phyloP scores from a whole-genome alignment of 805 yeast genomes.

The Saturnispora zaruensis region DNA sequence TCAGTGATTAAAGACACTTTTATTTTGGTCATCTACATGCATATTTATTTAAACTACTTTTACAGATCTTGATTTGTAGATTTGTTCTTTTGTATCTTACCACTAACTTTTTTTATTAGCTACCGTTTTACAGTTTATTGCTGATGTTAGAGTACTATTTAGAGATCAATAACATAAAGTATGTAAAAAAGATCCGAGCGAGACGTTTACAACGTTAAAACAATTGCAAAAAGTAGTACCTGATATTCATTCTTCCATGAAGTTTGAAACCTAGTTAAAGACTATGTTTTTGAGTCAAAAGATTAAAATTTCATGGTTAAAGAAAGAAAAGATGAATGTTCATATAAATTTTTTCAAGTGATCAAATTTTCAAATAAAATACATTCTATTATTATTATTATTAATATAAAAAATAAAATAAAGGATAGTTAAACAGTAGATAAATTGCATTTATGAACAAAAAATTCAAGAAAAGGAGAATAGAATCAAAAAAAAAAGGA shows the following conservation, averaged over 20 bases:
- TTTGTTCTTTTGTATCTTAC: not conserved
- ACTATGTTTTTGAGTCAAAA: not conserved
- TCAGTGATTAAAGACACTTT: constrained; percentile 20
- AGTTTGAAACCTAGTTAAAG: not conserved
- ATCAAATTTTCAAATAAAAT: not conserved
- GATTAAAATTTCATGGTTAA: constrained; percentile 5
- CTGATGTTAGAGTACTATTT: not conserved
- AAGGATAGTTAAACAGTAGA: not conserved
- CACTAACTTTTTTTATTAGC: not conserved
- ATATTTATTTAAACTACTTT: not conserved
- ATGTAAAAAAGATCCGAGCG: not conserved
- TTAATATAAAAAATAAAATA: not conserved
- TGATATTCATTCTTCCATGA: constrained; percentile 2
- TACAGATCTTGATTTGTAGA: not conserved
- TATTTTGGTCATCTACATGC: not conserved
- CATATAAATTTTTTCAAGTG: not conserved
- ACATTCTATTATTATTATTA: not conserved
- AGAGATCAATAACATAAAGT: not conserved
- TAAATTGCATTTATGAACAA: not conserved
- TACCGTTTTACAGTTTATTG: not conserved
- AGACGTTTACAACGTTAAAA: constrained; percentile 2
- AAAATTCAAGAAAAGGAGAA: not conserved
- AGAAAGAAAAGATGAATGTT: not conserved
- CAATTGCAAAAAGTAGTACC: not conserved
- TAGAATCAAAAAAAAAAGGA: not conserved